Evolutionary conservation across 1,284 basidiomycete species (phyloP), one percentile per base, ranked within the genome.

Genomic region (Ganoderma lucidum): DNA sequence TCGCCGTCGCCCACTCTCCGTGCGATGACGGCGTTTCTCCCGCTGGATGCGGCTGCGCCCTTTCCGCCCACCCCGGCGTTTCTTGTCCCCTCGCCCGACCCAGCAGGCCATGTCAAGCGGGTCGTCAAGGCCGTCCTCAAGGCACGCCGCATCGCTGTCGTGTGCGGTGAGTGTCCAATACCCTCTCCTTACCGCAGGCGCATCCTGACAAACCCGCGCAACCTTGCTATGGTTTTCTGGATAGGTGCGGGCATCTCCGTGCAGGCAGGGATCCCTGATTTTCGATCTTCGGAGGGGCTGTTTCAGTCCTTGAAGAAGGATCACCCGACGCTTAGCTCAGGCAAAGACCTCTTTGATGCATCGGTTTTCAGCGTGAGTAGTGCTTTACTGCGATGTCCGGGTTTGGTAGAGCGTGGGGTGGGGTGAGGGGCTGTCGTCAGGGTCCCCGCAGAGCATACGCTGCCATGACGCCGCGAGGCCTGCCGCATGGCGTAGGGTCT

Each of bases 231-330:
- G n/a, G n/a, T 28, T 37, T 19, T 28, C 28, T 61, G 39, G 39
- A 12, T n/a, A 95, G 96, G 96, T 70, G 96, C 96, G 64, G 96
- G 96, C 41, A 95, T 98, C 71, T 96, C 95, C 63, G 96, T 96
- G 2, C 88, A 91, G 51, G 94, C 95, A 65, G 93, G 94, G 60
- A 98, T 98, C 60, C 96, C 96, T 41, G 96, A 98, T 82, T 98
- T 98, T 80, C 86, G 96, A 73, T 96, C 94, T 1, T 81, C 92
- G 5, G 88, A 90, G 56, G 96, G 96, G 28, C 83, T 98, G 35
- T 97, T 97, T 80, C 89, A 91, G 74, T 87, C 88, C 60, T 81
- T 92, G 73, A 96, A 94, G 80, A 87, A 90, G 77, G 92, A 93
- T 75, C 91, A 96, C 79, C 92, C 93, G 0, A 87, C 84, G 30